Conservation (phyloP, 2,329 filamentous ascomycete genomes). For the Colletotrichum theobromicola region DNA sequence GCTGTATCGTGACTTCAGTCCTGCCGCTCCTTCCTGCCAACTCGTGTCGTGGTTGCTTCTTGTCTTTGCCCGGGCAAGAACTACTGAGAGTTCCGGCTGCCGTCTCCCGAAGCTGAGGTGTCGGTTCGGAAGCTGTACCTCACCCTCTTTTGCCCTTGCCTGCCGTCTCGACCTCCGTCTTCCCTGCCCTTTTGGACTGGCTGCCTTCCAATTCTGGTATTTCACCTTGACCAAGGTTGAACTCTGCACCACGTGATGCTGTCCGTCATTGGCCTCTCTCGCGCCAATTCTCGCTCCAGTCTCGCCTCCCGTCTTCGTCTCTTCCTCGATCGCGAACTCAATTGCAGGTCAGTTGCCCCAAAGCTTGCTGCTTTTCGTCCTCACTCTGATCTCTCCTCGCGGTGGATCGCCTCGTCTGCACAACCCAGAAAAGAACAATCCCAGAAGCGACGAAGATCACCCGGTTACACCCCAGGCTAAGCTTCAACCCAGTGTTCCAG, state of each 20-base stretch:
- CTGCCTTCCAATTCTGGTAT: neutral
- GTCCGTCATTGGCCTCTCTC: neutral
- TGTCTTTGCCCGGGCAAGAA: too few species aligned
- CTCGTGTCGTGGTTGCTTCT: neutral
- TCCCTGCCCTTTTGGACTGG: neutral
- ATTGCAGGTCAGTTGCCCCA: neutral
- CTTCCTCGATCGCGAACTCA: neutral
- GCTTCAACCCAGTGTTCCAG: slow-evolving; percentile 20
- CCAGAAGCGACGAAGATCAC: neutral
- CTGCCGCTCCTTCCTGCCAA: neutral
- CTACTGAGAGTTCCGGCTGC: neutral
- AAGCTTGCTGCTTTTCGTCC: neutral
- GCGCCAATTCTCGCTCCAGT: neutral
- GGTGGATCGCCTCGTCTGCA: neutral
- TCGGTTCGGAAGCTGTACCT: neutral
- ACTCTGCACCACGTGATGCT: neutral
- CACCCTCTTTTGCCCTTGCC: neutral
- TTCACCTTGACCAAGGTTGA: neutral
- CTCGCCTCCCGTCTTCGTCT: neutral
- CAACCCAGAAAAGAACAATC: neutral
- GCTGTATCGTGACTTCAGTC: neutral
- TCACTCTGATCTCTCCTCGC: neutral
- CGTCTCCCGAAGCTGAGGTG: neutral
- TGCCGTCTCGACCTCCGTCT: neutral
- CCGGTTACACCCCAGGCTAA: neutral